Evolutionary conservation across 495 filamentous ascomycete species (phyloP).

Genomic region (Aspergillus biplanus): DNA sequence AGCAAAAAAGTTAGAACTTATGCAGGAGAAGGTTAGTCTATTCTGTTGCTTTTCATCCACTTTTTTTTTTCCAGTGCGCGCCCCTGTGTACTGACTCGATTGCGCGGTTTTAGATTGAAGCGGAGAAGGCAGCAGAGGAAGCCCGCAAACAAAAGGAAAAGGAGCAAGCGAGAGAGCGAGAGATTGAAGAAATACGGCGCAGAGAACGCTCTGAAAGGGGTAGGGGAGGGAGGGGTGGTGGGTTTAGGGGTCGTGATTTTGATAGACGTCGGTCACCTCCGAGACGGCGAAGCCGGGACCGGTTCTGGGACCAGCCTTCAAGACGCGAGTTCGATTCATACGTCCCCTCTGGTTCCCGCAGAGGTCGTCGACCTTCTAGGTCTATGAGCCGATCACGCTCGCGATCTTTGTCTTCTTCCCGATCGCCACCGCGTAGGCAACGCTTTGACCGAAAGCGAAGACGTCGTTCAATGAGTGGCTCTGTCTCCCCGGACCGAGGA

Average conservation of each 20-base stretch:
- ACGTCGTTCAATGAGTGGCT: conserved; percentile 41
- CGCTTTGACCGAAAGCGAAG: conserved; percentile 37
- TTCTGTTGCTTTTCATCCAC: background rate
- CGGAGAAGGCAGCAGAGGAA: conserved; percentile 80
- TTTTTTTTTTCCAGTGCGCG: background rate
- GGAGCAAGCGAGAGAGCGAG: conserved; percentile 59
- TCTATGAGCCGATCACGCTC: conserved; percentile 41
- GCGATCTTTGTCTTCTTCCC: conserved; percentile 42
- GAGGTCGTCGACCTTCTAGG: conserved; percentile 41
- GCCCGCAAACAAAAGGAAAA: conserved; percentile 69
- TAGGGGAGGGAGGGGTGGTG: conserved; percentile 60
- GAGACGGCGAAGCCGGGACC: conserved; percentile 56
- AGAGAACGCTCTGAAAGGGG: conserved; percentile 73
- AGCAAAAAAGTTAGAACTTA: conserved; percentile 91
- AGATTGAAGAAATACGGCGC: conserved; percentile 68
- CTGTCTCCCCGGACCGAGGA: conserved; percentile 44
- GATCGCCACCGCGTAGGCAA: conserved; percentile 41
- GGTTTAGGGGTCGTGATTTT: conserved; percentile 52
- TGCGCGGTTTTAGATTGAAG: conserved; percentile 63
- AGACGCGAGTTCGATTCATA: conserved; percentile 62
- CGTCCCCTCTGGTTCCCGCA: conserved; percentile 48
- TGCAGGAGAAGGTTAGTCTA: conserved; percentile 80
- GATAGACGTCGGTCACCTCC: conserved; percentile 62
- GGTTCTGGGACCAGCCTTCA: conserved; percentile 55
- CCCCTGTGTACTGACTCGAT: conserved; percentile 16